Evolutionary conservation across 306 rosid species (phyloP), one percentile per base, ranked within the genome.

Genomic region (Trichosanthes truncata): DNA sequence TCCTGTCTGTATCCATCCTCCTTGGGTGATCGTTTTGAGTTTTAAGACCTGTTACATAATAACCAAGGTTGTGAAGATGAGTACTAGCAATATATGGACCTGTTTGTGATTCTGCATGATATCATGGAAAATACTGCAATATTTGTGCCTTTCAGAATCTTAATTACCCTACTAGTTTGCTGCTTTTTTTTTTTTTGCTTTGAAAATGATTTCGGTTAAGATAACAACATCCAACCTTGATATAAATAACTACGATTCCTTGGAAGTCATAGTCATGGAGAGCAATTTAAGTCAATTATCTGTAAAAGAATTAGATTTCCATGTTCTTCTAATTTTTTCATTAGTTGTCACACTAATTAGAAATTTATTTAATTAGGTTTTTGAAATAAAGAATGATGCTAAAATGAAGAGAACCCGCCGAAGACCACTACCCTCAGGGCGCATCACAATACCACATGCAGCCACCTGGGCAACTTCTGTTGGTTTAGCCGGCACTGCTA

Each of bases 391-490:
- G 2, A 91, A 92, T 85, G 98, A 92, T 87, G 97, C 93, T 61
- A 89, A 87, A 88, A 95, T 92, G 98, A 95, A 87, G 84, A 91
- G 98, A 86, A 95, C 97, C 1, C 81, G 46, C 80, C 80, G 60
- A 65, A 90, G 98, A 88, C 97, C 98, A 25, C 87, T 95, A 52
- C 98, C 98, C 73, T 91, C 98, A 4, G 97, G 97, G 26, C 93
- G 98, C 84, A 90, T 95, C 78, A 82, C 97, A 31, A 60, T 38
- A 66, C 85, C 92, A 78, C 98, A 95, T 85, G 98, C 97, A 11
- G 79, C 86, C 66, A 74, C 86, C 67, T 92, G 92, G 93, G 98
- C 97, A 80, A 85, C 88, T 55, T 55, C 89, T 65, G 87, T 87
- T 79, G 98, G 97, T 80, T 77, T 95, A 82, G 90, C 81, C 41